Base-by-base conservation (phyloP, 164 flowering plant species). In the Vitis amurensis region DNA sequence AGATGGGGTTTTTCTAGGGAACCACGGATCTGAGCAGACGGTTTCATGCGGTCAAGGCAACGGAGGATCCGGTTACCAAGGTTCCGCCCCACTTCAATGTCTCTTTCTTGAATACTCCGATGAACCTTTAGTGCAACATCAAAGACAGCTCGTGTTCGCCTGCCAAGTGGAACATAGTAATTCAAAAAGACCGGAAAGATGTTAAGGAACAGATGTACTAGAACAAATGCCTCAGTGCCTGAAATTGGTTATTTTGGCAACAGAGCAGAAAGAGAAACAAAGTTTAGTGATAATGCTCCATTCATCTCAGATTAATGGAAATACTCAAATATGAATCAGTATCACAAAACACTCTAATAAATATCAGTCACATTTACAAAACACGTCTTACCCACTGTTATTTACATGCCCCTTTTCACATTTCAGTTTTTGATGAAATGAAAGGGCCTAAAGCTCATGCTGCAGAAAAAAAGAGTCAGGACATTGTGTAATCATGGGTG, bases 11-110 rank as follows among this genome's bases (percentile, higher is more conserved):
- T 66, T 73, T 55, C 15, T 58, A 7, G 78, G 73, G 70, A 67
- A 50, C 76, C 80, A 62, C 97, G 86, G 56, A 92, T 95, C 61
- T 90, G 85, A 53, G 97, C 99, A 3, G 89, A 85, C 13, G 98
- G 98, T 71, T 92, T 92, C 85, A 81, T 76, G 29, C 80, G 79
- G 66, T 91, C 97, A 37, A 95, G 92, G 84, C 89, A 82, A 9
- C 94, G 78, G 10, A 95, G 88, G 65, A 95, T 89, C 91, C 88
- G 67, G 77, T 91, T 95, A n/a, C 94, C 96, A n/a, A 92, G 77
- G 68, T 79, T 91, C 67, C 89, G 77, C 17, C 97, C 97, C 55
- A 87, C 94, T 81, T 88, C 96, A 55, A 92, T 71, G 73, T 91
- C 98, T 71, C 93, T 88, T 63, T 91, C 78, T 71, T 92, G 97